Evolutionary conservation across 73 alveolate species (phyloP), one percentile per base, ranked within the genome.

Genomic region (Symbiodinium pilosum): DNA sequence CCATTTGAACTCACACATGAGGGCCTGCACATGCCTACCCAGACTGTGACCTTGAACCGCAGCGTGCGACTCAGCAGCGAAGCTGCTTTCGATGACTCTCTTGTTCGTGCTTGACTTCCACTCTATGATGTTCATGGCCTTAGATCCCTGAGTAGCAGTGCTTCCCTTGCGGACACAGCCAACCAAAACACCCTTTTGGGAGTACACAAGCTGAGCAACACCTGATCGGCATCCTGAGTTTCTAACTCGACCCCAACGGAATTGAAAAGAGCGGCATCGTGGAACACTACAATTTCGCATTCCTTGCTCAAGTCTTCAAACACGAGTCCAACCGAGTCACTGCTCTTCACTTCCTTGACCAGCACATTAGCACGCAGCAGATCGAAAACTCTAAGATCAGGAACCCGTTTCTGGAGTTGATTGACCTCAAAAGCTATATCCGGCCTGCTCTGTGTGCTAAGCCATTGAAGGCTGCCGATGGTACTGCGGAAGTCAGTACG

Each of bases 231-330:
- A 8, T 47, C 59, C 14, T 47, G 21, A 47, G n/a, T n/a, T n/a
- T 86, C 93, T 3, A 86, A 4, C 34, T 44, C 93, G 0, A 43
- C 54, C 0, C 93, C 93, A 1, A 44, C 38, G 7, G 52, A n/a
- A 44, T 86, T 51, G 54, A 32, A 86, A 30, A 86, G 28, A 30
- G 39, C 93, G n/a, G 93, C 81, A 26, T 86, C 93, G 39, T n/a
- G 36, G 47, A 36, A 86, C 4, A 24, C 93, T 44, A 44, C 81
- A 0, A 86, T 36, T 9, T 43, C 93, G 3, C 28, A 30, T 32
- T 86, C 93, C 2, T 47, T 43, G 54, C 93, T 81, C 54, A 86
- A 51, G 16, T 86, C 32, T 8, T 52, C 34, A 86, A 86, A 86
- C 21, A 34, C 24, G 21, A 86, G 9, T 0, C 83, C 6, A 36